Percentiles rank a stretch among this genome's conserved stretches.
These are phyloP conservation scores for Dendrocalamus latiflorus DNA, from an alignment of 202 grass and related monocot species.

Conservation along the genomic window DNA sequence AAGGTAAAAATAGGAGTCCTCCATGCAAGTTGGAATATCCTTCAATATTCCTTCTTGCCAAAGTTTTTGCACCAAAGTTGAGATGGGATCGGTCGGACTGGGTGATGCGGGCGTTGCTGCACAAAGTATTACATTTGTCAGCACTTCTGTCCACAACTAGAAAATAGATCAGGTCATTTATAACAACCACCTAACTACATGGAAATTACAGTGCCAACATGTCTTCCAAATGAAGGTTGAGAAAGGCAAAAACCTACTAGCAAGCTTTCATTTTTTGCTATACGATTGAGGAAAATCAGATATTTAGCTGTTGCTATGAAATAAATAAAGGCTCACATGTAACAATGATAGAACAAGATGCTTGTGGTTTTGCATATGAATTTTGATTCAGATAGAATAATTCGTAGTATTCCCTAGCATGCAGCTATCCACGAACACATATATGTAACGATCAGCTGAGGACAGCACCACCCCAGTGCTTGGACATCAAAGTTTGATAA, in stretches of 20 bases:
- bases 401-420: not conserved
- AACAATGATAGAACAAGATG: not conserved
- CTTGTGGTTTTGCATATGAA: not conserved
- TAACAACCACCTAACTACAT: not conserved
- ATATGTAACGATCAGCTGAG: not conserved
- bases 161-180: not conserved
- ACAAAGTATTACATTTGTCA: conserved; percentile 15
- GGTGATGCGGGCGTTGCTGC: too few species aligned
- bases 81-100: conserved; percentile 79
- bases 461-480: not conserved
- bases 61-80: conserved; percentile 98
- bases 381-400: not conserved
- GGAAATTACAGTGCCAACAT: not conserved
- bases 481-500: not conserved
- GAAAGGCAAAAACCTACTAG: not conserved
- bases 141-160: not conserved
- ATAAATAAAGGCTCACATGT: not conserved
- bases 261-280: not conserved
- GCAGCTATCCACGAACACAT: not conserved
- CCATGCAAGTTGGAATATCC: not conserved
- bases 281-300: not conserved
- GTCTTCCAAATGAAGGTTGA: not conserved
- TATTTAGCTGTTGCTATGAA: not conserved
- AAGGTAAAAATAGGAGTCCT: conserved; percentile 5
- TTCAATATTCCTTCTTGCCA: conserved; percentile 83